Base-by-base conservation (phyloP, 1,139 yeast species). In the Lodderomyces beijingensis region DNA sequence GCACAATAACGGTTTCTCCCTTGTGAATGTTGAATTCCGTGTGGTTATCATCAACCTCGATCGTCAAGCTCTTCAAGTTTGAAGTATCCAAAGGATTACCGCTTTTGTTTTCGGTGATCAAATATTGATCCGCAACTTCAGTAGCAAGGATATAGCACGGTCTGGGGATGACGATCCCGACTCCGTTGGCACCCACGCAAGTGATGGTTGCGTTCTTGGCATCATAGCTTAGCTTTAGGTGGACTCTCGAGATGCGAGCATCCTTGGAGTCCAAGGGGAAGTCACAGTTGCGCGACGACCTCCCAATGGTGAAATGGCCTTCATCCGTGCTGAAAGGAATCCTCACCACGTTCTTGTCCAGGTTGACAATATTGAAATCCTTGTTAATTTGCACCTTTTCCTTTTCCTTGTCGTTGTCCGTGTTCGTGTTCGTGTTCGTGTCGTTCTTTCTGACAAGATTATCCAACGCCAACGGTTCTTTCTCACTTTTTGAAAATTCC, bases 141-240 rank as follows among this genome's bases (percentile, higher is more conserved):
- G 62, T 47, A 13, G 59, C 55, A 11, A 31, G 37, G 5, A 66
- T 67, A 19, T 50, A 50, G 39, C 74, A 68, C 12, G 65, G 51
- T 36, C 57, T 57, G 1, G 89, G 89, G 30, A 83, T 69, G 8
- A 73, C 65, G 22, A 83, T 69, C 14, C 73, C 74, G 37, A 80
- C 58, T 4, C 93, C 93, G 48, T 84, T 84, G 59, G 75, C 71
- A 1, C 94, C 93, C 38, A 75, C 49, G 49, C 93, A 84, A 29
- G 66, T 68, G 35, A 83, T 53, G 5, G 44, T 53, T 45, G 53
- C 62, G 34, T 45, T 53, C 27, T 51, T 48, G 5, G 44, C 40
- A 28, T 49, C 45, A 39, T 57, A 53, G 25, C 51, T 45, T 5
- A 38, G 21, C n/a, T 37, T 35, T 32, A 81, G 70, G 55, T 86